Base-by-base conservation (phyloP, 257 asterid genomes). In the Anisodus acutangulus region DNA sequence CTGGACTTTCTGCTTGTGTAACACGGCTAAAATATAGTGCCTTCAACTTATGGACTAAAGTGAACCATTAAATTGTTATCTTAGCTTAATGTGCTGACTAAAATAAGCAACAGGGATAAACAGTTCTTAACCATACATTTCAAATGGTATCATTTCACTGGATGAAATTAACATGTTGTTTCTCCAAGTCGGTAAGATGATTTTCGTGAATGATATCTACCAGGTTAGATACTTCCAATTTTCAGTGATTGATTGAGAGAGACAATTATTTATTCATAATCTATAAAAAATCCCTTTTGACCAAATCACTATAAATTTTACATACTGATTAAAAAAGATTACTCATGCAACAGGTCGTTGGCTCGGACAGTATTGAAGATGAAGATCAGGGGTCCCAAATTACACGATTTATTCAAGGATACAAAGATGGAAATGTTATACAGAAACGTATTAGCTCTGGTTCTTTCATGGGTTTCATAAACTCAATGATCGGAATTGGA, bases 351-450 rank as follows among this genome's bases (percentile, higher is more conserved):
- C 86, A 95, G 98, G 98, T 95, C 51, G 84, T 85, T 55, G 97
- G 97, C 64, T 92, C 92, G 1, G 98, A 95, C 69, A 89, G 88
- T 83, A 83, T 90, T 37, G 92, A 89, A 15, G 97, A 91, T 88
- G 89, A 90, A 49, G 95, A 95, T 83, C 87, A 88, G 79, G 90
- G 94, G 76, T 83, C 89, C 82, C 93, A 88, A 83, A 85, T 94
- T 79, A 92, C 97, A 8, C 90, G 83, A 84, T 95, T 95, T 72
- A 90, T 94, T 43, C 90, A 93, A 89, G 92, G 97, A 54, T 95
- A 92, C 79, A 91, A 93, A 88, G 93, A 83, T 78, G 98, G 98
- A 87, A 92, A 82, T 57, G 93, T 94, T 11, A 66, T 90, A 45
- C 89, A 89, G 88, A 92, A 92, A 85, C 89, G 88, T 11, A 80